These are phyloP conservation scores for Cerrena zonata DNA, from an alignment of 1,284 basidiomycete genomes.

Conservation along the genomic window DNA sequence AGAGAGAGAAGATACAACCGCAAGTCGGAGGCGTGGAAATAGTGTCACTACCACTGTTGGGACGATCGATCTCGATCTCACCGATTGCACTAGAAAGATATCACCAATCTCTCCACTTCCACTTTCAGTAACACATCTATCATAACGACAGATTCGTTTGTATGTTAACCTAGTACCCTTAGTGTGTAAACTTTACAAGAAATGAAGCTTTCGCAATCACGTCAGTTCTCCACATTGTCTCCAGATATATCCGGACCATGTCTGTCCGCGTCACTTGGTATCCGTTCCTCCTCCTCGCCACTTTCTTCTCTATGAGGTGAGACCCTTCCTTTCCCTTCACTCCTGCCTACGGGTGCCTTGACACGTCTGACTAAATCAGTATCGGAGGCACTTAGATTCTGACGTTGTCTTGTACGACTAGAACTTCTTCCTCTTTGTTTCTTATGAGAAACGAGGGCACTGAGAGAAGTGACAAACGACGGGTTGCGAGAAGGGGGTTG, in stretches of 20 bases:
- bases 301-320: not conserved
- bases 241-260: conserved; percentile 1
- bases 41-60: no score
- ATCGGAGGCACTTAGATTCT: not conserved
- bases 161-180: no score
- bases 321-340: not conserved
- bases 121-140: no score
- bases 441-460: conserved; percentile 2
- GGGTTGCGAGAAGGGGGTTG: not conserved
- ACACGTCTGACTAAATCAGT: not conserved
- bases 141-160: no score
- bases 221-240: not conserved
- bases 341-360: not conserved
- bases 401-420: not conserved
- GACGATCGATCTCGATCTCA: no score
- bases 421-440: not conserved
- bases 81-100: no score
- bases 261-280: not conserved
- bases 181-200: no score
- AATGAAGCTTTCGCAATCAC: no score
- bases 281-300: not conserved
- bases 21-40: no score
- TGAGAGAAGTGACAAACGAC: conserved; percentile 2
- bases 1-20: no score
- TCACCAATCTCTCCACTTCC: no score